These are phyloP conservation scores for Cordyceps pruinosa DNA, from an alignment of 2,329 filamentous ascomycete species.

Conservation along the genomic window DNA sequence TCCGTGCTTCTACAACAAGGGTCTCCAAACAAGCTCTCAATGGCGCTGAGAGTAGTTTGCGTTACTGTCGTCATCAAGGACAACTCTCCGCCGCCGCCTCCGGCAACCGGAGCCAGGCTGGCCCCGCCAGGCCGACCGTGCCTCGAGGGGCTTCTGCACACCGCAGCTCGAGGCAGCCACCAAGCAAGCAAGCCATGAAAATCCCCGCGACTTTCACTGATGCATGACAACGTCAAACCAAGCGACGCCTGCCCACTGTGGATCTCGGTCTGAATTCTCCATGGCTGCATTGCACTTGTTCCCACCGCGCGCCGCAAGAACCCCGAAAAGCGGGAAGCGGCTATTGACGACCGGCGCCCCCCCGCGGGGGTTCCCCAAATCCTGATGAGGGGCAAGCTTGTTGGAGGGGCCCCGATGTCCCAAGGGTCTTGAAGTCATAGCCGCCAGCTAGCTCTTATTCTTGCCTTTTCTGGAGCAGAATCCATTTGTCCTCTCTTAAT, in stretches of 20 bases:
- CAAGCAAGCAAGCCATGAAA: neutral
- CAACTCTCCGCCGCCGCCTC: too few species aligned
- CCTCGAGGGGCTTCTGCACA: too few species aligned
- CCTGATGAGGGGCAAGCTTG: too few species aligned
- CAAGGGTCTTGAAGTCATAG: neutral
- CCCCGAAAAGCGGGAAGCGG: neutral
- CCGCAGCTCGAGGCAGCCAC: too few species aligned
- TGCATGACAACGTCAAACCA: neutral
- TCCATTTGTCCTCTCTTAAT: too few species aligned
- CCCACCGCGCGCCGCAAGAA: neutral
- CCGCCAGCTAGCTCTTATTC: neutral
- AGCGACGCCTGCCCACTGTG: neutral
- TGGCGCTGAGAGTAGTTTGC: too few species aligned
- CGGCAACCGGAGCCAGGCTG: neutral
- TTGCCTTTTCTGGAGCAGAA: too few species aligned
- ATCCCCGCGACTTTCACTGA: neutral
- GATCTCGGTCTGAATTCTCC: constrained; percentile 7
- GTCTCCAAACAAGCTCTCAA: too few species aligned
- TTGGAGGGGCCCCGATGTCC: neutral
- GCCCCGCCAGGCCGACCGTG: neutral
- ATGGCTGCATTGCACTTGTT: neutral
- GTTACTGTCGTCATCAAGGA: too few species aligned
- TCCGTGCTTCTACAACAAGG: too few species aligned
- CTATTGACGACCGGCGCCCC: neutral
- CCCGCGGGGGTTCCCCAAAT: neutral